These are phyloP conservation scores for Mallotus japonicus DNA, from an alignment of 441 rosid species.

Conservation along the genomic window DNA sequence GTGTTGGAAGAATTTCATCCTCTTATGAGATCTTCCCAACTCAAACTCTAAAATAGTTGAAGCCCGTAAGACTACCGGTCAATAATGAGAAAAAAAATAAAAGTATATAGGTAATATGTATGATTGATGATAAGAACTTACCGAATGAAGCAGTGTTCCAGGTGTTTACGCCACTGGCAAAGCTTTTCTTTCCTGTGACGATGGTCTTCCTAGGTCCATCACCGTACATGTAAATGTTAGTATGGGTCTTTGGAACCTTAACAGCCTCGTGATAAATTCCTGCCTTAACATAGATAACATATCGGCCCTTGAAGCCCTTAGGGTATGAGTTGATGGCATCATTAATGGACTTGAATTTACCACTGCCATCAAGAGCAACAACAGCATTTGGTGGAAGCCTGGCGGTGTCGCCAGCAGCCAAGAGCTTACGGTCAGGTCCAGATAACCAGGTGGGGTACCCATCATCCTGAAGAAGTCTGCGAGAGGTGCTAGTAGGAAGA, in stretches of 20 bases:
- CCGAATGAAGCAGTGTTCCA: slow-evolving; percentile 36
- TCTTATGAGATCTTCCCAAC: too few relatives aligned
- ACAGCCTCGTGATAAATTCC: slow-evolving; percentile 31
- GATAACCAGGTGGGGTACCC: slow-evolving; percentile 34
- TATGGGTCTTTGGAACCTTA: slow-evolving; percentile 19
- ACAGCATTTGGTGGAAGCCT: slow-evolving; percentile 23
- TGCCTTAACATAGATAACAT: slow-evolving; percentile 32
- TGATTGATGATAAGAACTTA: slow-evolving; percentile 12
- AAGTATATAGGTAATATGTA: not conserved
- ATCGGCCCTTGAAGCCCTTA: slow-evolving; percentile 15
- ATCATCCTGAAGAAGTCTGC: slow-evolving; percentile 20
- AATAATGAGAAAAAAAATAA: too few relatives aligned
- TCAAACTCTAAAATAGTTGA: too few relatives aligned
- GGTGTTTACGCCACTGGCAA: slow-evolving; percentile 30
- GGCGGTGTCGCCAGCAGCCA: not conserved
- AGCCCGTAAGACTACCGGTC: too few relatives aligned
- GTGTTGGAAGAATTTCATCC: too few relatives aligned
- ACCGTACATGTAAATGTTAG: slow-evolving; percentile 31
- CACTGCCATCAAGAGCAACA: slow-evolving; percentile 34
- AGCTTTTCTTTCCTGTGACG: slow-evolving; percentile 34
- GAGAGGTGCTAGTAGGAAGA: slow-evolving; percentile 9
- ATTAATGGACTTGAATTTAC: slow-evolving; percentile 26
- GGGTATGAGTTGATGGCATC: slow-evolving; percentile 32
- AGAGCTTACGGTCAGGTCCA: slow-evolving; percentile 25
- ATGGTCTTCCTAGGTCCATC: slow-evolving; percentile 36